Base-by-base conservation (phyloP, 768 basidiomycete genomes). In the Mycena rebaudengoi region DNA sequence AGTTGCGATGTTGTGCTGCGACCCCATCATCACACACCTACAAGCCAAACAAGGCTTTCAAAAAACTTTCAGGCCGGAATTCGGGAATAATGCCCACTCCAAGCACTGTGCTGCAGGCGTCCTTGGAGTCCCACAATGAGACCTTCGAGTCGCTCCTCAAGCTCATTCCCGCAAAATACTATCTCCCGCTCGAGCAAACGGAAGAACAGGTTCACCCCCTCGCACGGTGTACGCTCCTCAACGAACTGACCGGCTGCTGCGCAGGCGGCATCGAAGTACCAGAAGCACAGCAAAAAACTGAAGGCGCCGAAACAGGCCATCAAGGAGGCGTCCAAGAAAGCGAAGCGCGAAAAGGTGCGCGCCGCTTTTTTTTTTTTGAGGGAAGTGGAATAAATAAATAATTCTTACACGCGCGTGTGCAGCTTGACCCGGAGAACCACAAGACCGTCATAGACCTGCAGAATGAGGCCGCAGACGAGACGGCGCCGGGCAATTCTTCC, bases 391-490 rank as follows among this genome's bases (percentile, higher is more conserved):
- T 40, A 26, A 25, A 43, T 20, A 23, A 41, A 25, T 25, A 53
- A 51, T 53, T 39, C 30, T 20, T 18, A n/a, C n/a, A n/a, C n/a
- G n/a, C 28, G 6, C 49, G 21, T 13, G 62, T 37, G 25, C 66
- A 99, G 96, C 91, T 98, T 69, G 95, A 99, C 75, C 97, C 97
- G 1, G 90, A 88, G 7, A 96, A 97, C 78, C 85, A 96, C 72
- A 94, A 93, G 74, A 82, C 82, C 8, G 78, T 84, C 20, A 73
- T 94, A 26, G 94, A 98, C 61, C 81, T 94, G 30, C 89, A 92
- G 72, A 83, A 85, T 59, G 90, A 89, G 70, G 79, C 79, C 4
- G 45, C 54, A 59, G 28, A 69, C n/a, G 69, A 64, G 43, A 71
- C 71, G 26, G 30, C 37, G 40, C 64, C 72, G 25, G 63, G 40